Evolutionary conservation across 805 yeast genomes (phyloP).

Genomic region (Yamadazyma phyllophila): DNA sequence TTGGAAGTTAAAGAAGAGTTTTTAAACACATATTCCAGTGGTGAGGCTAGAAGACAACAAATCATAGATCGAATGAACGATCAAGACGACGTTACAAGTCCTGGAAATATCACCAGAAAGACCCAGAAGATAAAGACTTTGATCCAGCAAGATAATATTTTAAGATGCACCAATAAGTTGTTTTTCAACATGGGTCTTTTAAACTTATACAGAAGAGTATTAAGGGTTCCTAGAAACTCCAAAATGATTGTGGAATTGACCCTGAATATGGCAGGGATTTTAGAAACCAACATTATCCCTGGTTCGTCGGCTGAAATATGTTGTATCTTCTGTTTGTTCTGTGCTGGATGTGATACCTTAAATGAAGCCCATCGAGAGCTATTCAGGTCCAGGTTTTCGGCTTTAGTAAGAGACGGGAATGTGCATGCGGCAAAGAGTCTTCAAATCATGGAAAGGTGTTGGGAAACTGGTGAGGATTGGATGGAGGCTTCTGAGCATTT

Average conservation of each 20-base stretch:
- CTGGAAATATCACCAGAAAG: slow-evolving; percentile 1
- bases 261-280: slow-evolving; percentile 33
- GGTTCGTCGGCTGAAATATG: slow-evolving; percentile 54
- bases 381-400: slow-evolving; percentile 38
- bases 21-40: slow-evolving; percentile 19
- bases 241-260: slow-evolving; percentile 48
- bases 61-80: slow-evolving; percentile 20
- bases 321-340: slow-evolving; percentile 52
- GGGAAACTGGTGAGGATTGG: slow-evolving; percentile 57
- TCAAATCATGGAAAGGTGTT: slow-evolving; percentile 49
- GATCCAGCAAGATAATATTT: slow-evolving; percentile 30
- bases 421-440: slow-evolving; percentile 45
- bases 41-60: slow-evolving; percentile 26
- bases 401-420: slow-evolving; percentile 43
- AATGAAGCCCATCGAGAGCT: slow-evolving; percentile 34
- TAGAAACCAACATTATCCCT: slow-evolving; percentile 40
- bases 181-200: slow-evolving; percentile 54
- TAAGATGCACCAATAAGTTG: slow-evolving; percentile 49
- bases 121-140: slow-evolving; percentile 14
- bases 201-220: slow-evolving; percentile 56
- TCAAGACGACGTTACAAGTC: neutral
- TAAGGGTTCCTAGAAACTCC: slow-evolving; percentile 46
- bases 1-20: slow-evolving; percentile 27
- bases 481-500: slow-evolving; percentile 41
- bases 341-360: slow-evolving; percentile 58